A percentile compares a stretch with the other conserved stretches of the same genome.
These are phyloP conservation scores for Thoreauomyces humboldtii DNA, from an alignment of 192 early-diverging fungal species.

Conservation along the genomic window DNA sequence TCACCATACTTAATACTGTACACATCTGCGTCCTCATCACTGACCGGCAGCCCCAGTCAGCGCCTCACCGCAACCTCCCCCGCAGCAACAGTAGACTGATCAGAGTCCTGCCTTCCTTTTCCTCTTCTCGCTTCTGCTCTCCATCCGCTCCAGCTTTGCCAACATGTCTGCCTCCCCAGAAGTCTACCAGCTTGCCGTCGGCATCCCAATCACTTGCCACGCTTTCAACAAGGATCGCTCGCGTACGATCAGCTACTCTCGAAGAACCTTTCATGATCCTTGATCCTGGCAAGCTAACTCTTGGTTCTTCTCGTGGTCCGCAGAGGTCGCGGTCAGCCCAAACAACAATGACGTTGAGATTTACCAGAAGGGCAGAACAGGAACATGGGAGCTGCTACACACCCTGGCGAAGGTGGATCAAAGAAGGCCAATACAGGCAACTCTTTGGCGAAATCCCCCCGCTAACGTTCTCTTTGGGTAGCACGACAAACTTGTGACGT, in stretches of 20 bases:
- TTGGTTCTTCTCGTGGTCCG: too few species aligned
- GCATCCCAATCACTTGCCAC: slow-evolving; percentile 83
- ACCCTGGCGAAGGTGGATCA: slow-evolving; percentile 73
- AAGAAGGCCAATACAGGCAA: not conserved
- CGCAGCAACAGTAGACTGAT: too few species aligned
- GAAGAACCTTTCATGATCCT: too few species aligned
- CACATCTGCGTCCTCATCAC: too few species aligned
- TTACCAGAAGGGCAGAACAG: slow-evolving; percentile 60
- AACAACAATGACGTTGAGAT: slow-evolving; percentile 91
- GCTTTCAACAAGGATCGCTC: slow-evolving; percentile 88
- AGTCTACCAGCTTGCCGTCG: slow-evolving; percentile 59
- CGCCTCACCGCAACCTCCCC: too few species aligned
- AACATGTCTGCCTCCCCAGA: slow-evolving; percentile 32
- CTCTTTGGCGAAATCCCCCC: not conserved
- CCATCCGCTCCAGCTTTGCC: too few species aligned
- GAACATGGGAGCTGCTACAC: slow-evolving; percentile 61
- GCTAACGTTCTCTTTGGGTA: slow-evolving; percentile 15
- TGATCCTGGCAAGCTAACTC: too few species aligned
- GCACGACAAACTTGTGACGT: slow-evolving; percentile 95
- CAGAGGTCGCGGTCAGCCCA: slow-evolving; percentile 86
- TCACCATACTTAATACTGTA: too few species aligned
- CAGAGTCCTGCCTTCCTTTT: too few species aligned
- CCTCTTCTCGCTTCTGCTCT: too few species aligned
- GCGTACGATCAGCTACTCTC: slow-evolving; percentile 49
- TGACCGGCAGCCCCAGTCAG: too few species aligned